Evolutionary conservation across 2,329 filamentous ascomycete species (phyloP), one percentile per base, ranked within the genome.

Genomic region (Neofusicoccum parvum): DNA sequence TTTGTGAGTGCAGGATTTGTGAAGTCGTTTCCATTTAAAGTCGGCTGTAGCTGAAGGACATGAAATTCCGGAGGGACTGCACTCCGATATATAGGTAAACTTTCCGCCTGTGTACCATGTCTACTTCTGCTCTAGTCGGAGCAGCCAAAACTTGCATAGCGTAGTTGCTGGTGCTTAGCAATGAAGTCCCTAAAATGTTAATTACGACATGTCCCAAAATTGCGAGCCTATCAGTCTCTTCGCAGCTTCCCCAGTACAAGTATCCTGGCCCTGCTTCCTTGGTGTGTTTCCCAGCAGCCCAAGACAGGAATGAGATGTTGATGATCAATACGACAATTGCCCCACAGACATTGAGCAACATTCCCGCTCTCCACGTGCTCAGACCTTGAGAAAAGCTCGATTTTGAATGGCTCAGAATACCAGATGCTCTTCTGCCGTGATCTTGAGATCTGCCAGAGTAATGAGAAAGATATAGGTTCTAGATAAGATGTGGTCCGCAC

Each of bases 61-160:
- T 27, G 46, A 49, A 17, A 10, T 49, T 49, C 14, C 12, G 7
- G 20, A 27, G 2, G 12, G 46, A 49, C 2, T 23, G 46, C 5
- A 49, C 4, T 3, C 46, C 46, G 10, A 49, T 49, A 27, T 5
- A 27, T 27, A 27, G 14, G 17, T 5, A 15, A 49, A 20, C 7
- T 49, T 3, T 14, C 27, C 14, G 75, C 72, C 46, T 68, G 71
- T 86, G 84, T 0, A 80, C 81, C n/a, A 66, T 68, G 58, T 86
- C 80, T 12, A 85, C 71, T 39, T 85, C 81, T 12, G 69, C 65
- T n/a, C 84, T 73, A 1, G 79, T 83, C 0, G 83, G 83, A 0
- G 82, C 76, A n/a, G 72, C 78, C 14, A 86, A 70, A 20, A 80
- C 73, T 66, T 86, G 83, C 80, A 83, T 83, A 53, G 76, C 78